A percentile compares a stretch with the other conserved stretches of the same genome.
Evolutionary conservation across 352 stramenopile species (phyloP).

Genomic region (Aphanomyces astaci): DNA sequence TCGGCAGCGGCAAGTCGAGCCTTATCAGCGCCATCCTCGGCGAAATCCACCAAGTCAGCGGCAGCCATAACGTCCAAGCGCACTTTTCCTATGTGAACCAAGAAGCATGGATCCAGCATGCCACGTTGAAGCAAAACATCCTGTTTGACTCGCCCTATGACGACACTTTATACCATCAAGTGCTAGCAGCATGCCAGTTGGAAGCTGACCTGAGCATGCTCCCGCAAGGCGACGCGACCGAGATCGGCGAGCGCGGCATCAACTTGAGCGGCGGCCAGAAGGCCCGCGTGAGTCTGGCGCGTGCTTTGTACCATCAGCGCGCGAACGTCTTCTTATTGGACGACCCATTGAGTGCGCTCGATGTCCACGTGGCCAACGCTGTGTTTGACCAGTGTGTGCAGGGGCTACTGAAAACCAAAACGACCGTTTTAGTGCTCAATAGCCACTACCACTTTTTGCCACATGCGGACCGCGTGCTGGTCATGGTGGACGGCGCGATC

Average conservation of each 20-base stretch:
- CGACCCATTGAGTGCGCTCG: slow-evolving; percentile 52
- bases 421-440: slow-evolving; percentile 37
- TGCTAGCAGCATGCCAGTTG: slow-evolving; percentile 73
- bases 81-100: slow-evolving; percentile 34
- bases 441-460: slow-evolving; percentile 38
- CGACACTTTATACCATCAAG: slow-evolving; percentile 41
- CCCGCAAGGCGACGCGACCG: slow-evolving; percentile 65
- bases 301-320: slow-evolving; percentile 40
- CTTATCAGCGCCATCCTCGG: slow-evolving; percentile 42
- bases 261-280: slow-evolving; percentile 83
- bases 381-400: slow-evolving; percentile 34
- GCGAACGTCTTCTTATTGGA: slow-evolving; percentile 56
- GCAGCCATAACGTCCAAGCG: slow-evolving; percentile 19
- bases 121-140: slow-evolving; percentile 35
- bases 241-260: slow-evolving; percentile 67
- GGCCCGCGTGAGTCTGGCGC: slow-evolving; percentile 47
- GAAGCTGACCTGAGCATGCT: slow-evolving; percentile 85
- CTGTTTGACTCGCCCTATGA: slow-evolving; percentile 40
- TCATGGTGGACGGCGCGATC: slow-evolving; percentile 34
- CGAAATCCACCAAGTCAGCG: slow-evolving; percentile 33
- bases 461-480: slow-evolving; percentile 34
- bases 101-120: slow-evolving; percentile 37
- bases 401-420: slow-evolving; percentile 31
- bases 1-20: slow-evolving; percentile 65
- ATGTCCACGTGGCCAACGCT: slow-evolving; percentile 40